Conservation (phyloP, 202 grass and related monocot species). For the Eragrostis tef region DNA sequence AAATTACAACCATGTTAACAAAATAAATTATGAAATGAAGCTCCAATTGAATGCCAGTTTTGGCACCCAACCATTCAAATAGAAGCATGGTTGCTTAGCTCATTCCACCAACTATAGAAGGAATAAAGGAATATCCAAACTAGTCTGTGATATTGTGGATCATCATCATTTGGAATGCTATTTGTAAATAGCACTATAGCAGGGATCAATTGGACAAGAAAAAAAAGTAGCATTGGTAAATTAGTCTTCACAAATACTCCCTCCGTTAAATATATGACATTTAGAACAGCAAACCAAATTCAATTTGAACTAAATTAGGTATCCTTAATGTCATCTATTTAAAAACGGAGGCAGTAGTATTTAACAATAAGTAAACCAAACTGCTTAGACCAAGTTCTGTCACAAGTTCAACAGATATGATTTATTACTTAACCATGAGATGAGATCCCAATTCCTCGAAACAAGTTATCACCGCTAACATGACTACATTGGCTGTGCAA, state of each 20-base stretch:
- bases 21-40: conserved; percentile 1
- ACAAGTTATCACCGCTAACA: not conserved
- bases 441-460: not conserved
- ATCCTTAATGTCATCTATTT: too few relatives aligned
- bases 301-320: too few relatives aligned
- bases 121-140: not conserved
- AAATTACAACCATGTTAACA: not conserved
- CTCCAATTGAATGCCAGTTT: not conserved
- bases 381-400: not conserved
- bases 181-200: not conserved
- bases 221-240: not conserved
- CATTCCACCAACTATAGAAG: conserved; percentile 3
- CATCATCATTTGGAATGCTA: not conserved
- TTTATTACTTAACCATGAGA: not conserved
- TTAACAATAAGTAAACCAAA: not conserved
- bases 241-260: not conserved
- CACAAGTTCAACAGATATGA: not conserved
- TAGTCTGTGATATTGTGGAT: not conserved
- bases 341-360: not conserved
- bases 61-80: not conserved
- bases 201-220: not conserved
- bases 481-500: not conserved
- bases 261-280: too few relatives aligned
- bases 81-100: not conserved
- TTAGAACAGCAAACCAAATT: too few relatives aligned